Evolutionary conservation across 176 grass and related monocot genomes (phyloP), one percentile per base, ranked within the genome.

Genomic region (Thalia dealbata): DNA sequence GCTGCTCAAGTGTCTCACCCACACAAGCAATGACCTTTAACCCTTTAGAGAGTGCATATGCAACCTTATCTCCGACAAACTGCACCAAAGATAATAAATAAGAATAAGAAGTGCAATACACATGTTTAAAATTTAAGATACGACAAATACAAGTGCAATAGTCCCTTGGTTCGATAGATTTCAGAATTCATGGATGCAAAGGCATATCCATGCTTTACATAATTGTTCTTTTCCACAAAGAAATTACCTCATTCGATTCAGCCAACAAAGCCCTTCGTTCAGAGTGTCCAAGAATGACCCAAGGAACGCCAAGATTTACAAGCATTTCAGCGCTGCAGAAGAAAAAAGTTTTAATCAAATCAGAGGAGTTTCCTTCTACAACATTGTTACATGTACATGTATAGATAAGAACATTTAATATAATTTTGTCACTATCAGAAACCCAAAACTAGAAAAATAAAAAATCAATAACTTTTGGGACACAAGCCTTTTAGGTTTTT

Each of bases 21-120:
- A 97, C 93, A 41, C 93, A 97, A 51, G 93, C 93, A 72, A 97
- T 97, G 56, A 97, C 93, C 85, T 92, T 97, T 69, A 97, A 66
- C 60, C 93, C 93, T 78, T 97, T 85, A 51, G 93, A 79, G 0
- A 97, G 82, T 22, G 93, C 89, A 81, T 92, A 97, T 38, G 89
- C 93, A 75, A 92, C 89, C 56, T 97, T 97, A 29, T 97, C 89
- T 35, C 89, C 93, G 74, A 97, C 90, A 88, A 97, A 92, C 93
- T 97, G 51, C 7, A 63, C 22, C 60, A 52, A 2, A 3, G 22
- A 27, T 14, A 27, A 52, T 16, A 3, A 52, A 52, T 16, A 3
- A 16, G 13, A 52, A 52, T 52, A 14, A 52, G 15, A 52, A 52
- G 13, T n/a, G n/a, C 13, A 0, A 52, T 52, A n/a, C 16, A 16